These are phyloP conservation scores for Leucocoprinus birnbaumii DNA, from an alignment of 768 basidiomycete genomes.

Conservation along the genomic window DNA sequence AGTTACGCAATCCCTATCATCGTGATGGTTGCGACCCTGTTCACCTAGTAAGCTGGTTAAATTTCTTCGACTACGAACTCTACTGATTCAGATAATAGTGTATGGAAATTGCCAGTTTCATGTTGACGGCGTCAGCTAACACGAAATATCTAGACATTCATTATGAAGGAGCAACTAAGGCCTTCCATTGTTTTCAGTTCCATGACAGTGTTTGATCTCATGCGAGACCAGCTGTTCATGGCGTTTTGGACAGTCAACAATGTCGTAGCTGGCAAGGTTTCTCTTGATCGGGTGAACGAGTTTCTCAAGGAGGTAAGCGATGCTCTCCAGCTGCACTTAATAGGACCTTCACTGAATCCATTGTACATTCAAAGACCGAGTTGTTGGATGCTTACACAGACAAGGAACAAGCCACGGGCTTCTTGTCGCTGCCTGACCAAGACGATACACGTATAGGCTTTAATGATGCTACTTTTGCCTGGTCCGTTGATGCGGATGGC, in stretches of 20 bases:
- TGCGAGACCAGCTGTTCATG: slow-evolving; percentile 49
- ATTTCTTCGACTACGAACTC: not conserved
- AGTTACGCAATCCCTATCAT: slow-evolving; percentile 60
- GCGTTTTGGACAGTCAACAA: slow-evolving; percentile 26
- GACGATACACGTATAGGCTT: slow-evolving; percentile 40
- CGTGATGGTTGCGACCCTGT: slow-evolving; percentile 63
- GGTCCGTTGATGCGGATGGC: slow-evolving; percentile 37
- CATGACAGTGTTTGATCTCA: slow-evolving; percentile 64
- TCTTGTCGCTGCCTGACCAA: slow-evolving; percentile 14
- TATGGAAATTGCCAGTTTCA: too few relatives aligned
- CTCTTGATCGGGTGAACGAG: slow-evolving; percentile 49
- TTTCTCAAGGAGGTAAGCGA: slow-evolving; percentile 34
- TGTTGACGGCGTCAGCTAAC: too few relatives aligned
- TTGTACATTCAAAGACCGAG: too few relatives aligned
- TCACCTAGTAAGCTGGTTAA: slow-evolving; percentile 44
- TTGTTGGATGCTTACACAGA: slow-evolving; percentile 36
- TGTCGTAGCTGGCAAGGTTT: slow-evolving; percentile 50
- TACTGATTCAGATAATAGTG: too few relatives aligned
- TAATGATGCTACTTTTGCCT: slow-evolving; percentile 49
- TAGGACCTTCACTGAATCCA: too few relatives aligned
- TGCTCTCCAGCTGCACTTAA: too few relatives aligned
- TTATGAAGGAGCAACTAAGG: slow-evolving; percentile 34
- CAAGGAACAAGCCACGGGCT: slow-evolving; percentile 12
- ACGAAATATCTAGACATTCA: slow-evolving; percentile 25
- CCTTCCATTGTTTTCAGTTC: slow-evolving; percentile 48